phyloP scores from a whole-genome alignment of 1,284 basidiomycete species.

The Sporisorium sorghi region DNA sequence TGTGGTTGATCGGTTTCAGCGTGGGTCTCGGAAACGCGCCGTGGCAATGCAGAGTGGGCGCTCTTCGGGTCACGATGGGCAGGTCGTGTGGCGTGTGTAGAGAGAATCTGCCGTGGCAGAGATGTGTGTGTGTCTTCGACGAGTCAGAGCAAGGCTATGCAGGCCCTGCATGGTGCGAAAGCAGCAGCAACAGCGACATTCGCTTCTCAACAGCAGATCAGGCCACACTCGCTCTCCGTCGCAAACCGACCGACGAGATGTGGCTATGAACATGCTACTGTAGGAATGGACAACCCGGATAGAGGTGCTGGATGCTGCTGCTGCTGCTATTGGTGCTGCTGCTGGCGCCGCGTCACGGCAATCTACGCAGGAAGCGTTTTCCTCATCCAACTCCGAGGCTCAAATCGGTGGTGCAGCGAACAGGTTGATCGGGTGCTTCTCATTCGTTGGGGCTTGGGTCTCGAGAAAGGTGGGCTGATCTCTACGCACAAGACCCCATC shows the following conservation, averaged over 20 bases:
- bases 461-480: conserved; percentile 6
- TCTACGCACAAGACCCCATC: not conserved
- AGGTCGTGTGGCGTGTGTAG: not conserved
- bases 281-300: no score
- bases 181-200: not conserved
- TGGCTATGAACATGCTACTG: not conserved
- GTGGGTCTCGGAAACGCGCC: conserved; percentile 1
- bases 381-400: not conserved
- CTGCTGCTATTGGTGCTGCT: not conserved
- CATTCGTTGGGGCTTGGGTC: conserved; percentile 17
- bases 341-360: not conserved
- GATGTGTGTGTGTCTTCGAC: not conserved
- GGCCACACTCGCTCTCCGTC: not conserved
- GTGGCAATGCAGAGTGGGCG: not conserved
- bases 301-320: no score
- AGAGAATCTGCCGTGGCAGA: not conserved
- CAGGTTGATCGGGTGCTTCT: conserved; percentile 12
- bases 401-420: not conserved
- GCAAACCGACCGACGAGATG: not conserved
- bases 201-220: not conserved
- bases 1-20: not conserved
- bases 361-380: not conserved
- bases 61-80: no score
- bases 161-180: conserved; percentile 1
- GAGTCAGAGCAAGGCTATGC: not conserved